Base-by-base conservation (phyloP, 108 stramenopile species). In the Hondaea fermentalgiana region DNA sequence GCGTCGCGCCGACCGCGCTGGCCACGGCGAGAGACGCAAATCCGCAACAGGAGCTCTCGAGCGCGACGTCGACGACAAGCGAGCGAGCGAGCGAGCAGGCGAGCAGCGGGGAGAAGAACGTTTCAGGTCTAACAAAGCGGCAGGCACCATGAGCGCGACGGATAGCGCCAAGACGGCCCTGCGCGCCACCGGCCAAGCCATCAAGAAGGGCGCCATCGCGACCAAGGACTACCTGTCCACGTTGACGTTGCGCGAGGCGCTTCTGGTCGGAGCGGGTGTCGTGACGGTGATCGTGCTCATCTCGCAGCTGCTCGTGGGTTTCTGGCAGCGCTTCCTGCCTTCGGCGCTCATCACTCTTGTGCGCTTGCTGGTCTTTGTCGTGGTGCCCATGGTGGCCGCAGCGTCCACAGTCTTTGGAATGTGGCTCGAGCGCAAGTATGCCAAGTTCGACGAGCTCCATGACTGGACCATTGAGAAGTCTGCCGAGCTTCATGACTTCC, bases 361-460 rank as follows among this genome's bases (percentile, higher is more conserved):
- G 49, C 45, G 51, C 19, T 23, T 83, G 25, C 45, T 83, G 19
- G 51, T 83, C 45, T 83, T 53, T 53, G 76, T 83, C 17, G 25
- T 83, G 12, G 28, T 83, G 25, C 76, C 76, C 2, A n/a, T 83
- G 19, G 76, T 83, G 6, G 76, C 76, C 45, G 76, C 49, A 17
- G n/a, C 25, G n/a, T 47, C 49, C 17, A 83, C 51, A 6, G 76
- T 83, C 16, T 83, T 83, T 35, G 76, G 76, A 12, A 83, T 83
- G 76, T 83, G 76, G 76, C 76, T 83, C 51, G 76, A 83, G 76
- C 45, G 76, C 49, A 47, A 53, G 76, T 83, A 83, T 45, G 76
- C 10, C 45, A 83, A 83, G 28, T 83, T 53, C 76, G 76, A 83
- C 51, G 76, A 83, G 12, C 76, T 83, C 3, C 76, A 83, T 45